Conservation (phyloP, 2,329 filamentous ascomycete genomes). For the Sclerotinia glacialis region DNA sequence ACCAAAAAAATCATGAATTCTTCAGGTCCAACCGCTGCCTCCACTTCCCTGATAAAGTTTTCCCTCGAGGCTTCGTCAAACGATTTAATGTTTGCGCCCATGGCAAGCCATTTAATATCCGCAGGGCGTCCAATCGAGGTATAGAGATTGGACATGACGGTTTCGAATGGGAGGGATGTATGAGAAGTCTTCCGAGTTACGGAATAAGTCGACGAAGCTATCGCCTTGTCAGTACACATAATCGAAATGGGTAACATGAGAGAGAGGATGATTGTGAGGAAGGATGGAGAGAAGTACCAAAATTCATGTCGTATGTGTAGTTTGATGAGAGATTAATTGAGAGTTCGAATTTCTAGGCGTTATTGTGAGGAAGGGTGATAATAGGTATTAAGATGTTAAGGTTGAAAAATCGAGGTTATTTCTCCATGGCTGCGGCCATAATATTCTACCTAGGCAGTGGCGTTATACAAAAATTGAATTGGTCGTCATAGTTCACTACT, state of each 20-base stretch:
- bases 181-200: slow-evolving; percentile 21
- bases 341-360: background rate
- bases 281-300: background rate
- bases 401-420: too few species aligned
- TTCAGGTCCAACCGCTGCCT: slow-evolving; percentile 25
- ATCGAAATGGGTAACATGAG: background rate
- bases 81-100: slow-evolving; percentile 19
- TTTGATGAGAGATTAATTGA: background rate
- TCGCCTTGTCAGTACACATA: background rate
- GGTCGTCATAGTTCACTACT: too few species aligned
- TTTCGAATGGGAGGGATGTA: slow-evolving; percentile 22
- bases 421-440: too few species aligned
- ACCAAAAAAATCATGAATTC: slow-evolving; percentile 32
- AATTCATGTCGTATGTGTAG: background rate
- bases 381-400: too few species aligned
- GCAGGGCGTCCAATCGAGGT: slow-evolving; percentile 26
- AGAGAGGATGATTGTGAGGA: background rate
- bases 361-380: too few species aligned
- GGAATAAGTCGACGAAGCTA: slow-evolving; percentile 13
- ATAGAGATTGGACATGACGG: slow-evolving; percentile 26
- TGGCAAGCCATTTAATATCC: slow-evolving; percentile 8
- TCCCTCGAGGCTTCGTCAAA: slow-evolving; percentile 20
- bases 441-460: too few species aligned
- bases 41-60: slow-evolving; percentile 19
- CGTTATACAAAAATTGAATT: too few species aligned